Evolutionary conservation across 106 monocot genomes (phyloP).

Genomic region (Dioscorea zingiberensis): DNA sequence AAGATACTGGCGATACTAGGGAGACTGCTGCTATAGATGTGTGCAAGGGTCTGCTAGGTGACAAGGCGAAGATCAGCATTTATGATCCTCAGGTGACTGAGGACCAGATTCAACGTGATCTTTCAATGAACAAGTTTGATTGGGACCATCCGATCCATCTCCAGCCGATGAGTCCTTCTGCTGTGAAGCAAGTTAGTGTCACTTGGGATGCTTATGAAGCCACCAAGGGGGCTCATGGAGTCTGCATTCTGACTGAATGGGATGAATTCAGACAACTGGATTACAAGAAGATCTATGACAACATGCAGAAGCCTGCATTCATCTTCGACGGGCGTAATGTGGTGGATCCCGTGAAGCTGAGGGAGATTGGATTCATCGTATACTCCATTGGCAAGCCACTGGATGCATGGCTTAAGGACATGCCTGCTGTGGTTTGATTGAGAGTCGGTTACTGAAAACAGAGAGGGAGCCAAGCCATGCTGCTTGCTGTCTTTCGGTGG

Average conservation of each 20-base stretch:
- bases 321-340: slow-evolving; percentile 37
- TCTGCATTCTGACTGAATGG: slow-evolving; percentile 37
- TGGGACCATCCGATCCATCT: slow-evolving; percentile 21
- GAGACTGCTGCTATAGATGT: slow-evolving; percentile 19
- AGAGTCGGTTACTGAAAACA: no score
- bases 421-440: slow-evolving; percentile 15
- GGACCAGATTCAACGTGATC: slow-evolving; percentile 17
- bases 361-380: slow-evolving; percentile 30
- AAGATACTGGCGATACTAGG: slow-evolving; percentile 19
- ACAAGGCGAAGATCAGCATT: slow-evolving; percentile 14
- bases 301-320: slow-evolving; percentile 39
- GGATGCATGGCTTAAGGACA: slow-evolving; percentile 25
- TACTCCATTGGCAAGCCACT: slow-evolving; percentile 33
- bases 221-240: slow-evolving; percentile 10
- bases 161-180: slow-evolving; percentile 20
- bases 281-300: slow-evolving; percentile 22
- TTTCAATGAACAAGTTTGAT: slow-evolving; percentile 17
- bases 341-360: slow-evolving; percentile 15
- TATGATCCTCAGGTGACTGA: slow-evolving; percentile 21
- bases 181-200: slow-evolving; percentile 25
- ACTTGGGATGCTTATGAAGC: slow-evolving; percentile 32
- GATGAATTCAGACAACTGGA: slow-evolving; percentile 35
- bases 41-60: slow-evolving; percentile 13
- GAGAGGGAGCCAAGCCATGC: no score
- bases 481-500: no score